These are phyloP conservation scores for Lasiodiplodia sp. DNA, from an alignment of 2,329 filamentous ascomycete genomes.

Conservation along the genomic window DNA sequence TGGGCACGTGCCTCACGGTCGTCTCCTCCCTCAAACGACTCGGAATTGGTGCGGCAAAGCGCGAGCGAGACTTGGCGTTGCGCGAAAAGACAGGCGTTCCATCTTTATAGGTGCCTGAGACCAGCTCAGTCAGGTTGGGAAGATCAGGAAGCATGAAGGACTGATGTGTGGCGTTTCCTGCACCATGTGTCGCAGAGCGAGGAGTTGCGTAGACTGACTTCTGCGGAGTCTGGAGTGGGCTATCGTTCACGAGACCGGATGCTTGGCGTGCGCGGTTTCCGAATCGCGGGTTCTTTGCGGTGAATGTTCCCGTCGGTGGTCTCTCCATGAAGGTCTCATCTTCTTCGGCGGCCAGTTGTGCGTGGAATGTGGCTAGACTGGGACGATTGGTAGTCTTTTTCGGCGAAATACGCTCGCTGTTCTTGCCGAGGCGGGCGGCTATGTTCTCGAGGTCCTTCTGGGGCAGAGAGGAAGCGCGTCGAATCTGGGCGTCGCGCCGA, in stretches of 20 bases:
- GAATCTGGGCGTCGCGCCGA: slow-evolving; percentile 54
- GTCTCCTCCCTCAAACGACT: slow-evolving; percentile 27
- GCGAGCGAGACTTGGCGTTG: slow-evolving; percentile 58
- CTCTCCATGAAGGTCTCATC: slow-evolving; percentile 59
- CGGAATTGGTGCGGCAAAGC: slow-evolving; percentile 57
- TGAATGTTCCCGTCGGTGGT: slow-evolving; percentile 52
- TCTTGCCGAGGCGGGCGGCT: slow-evolving; percentile 45
- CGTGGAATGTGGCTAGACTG: slow-evolving; percentile 62
- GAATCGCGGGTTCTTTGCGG: slow-evolving; percentile 63
- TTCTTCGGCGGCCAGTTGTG: slow-evolving; percentile 60
- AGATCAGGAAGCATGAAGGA: slow-evolving; percentile 69
- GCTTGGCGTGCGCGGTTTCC: slow-evolving; percentile 52
- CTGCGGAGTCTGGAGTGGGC: slow-evolving; percentile 33
- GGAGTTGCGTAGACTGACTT: slow-evolving; percentile 35
- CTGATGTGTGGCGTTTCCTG: slow-evolving; percentile 59
- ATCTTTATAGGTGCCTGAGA: slow-evolving; percentile 65
- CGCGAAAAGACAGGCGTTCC: slow-evolving; percentile 65
- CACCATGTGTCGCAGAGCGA: slow-evolving; percentile 35
- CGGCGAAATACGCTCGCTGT: slow-evolving; percentile 47
- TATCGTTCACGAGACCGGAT: slow-evolving; percentile 41
- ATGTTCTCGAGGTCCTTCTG: slow-evolving; percentile 50
- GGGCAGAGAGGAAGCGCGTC: slow-evolving; percentile 48
- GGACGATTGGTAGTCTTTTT: slow-evolving; percentile 48
- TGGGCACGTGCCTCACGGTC: slow-evolving; percentile 48
- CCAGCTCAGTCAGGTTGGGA: slow-evolving; percentile 67